Evolutionary conservation across 2,329 filamentous ascomycete species (phyloP), one percentile per base, ranked within the genome.

Genomic region (Cytospora paraplurivora): DNA sequence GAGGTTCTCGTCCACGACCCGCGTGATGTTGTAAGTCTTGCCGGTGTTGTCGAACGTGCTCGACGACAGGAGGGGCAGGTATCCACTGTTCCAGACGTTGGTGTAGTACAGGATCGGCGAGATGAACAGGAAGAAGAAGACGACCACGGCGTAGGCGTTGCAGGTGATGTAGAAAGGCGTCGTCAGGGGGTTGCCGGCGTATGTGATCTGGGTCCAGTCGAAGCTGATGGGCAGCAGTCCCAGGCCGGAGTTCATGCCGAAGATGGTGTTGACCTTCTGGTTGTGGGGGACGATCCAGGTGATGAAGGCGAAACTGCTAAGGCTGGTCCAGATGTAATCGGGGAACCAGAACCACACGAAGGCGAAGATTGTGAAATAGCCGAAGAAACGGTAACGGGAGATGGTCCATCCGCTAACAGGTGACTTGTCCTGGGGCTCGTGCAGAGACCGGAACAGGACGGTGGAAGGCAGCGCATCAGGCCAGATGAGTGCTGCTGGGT

Each of bases 401-500:
- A 77, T 69, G 13, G 68, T 74, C 75, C 75, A 77, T 10, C 72
- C 72, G 53, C 74, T 69, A 4, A 72, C 74, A 2, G 72, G 61
- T 0, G 66, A 64, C 32, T 75, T 74, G 6, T 68, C 64, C 53
- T 66, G 65, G 7, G 72, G 69, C 15, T 72, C 73, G 66, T 76
- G 75, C 32, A 76, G 66, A 4, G 73, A 71, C 51, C 74, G 72
- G 35, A 75, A 68, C 63, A 76, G 70, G 27, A 73, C 75, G 34
- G 72, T 74, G 34, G 74, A 75, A 0, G 74, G 71, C 35, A 76
- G 62, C 1, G 74, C 70, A 3, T 67, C 68, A 0, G 75, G 75
- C 74, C 75, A 76, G 64, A 76, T 72, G 49, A 76, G 73, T 7
- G 67, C 67, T 17, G 73, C 74, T 1, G 75, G 75, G 56, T 75